Evolutionary conservation across 352 stramenopile species (phyloP), one percentile per base, ranked within the genome.

Genomic region (Lagenidium giganteum): DNA sequence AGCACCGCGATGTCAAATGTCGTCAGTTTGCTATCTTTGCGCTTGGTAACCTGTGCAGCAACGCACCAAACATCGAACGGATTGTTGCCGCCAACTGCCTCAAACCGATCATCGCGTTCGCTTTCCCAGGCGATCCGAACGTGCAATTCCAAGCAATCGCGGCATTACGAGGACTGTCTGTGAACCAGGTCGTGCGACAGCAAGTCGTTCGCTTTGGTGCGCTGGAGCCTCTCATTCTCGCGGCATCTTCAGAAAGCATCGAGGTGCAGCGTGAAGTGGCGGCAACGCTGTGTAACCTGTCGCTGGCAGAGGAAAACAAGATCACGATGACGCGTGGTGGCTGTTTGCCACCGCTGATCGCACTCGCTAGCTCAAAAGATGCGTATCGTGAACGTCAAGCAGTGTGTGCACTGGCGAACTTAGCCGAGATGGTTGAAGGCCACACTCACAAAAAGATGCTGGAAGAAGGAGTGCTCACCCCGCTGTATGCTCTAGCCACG

Each of bases 131-230:
- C 4, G 78, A 96, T 28, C 51, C 79, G 14, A 98, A 98, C 49
- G 87, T 98, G 25, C 95, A 98, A 64, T 98, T 98, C 64, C 95
- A 98, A 69, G 94, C 95, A 4, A 97, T 98, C 30, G 89, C 93
- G 5, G 91, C 84, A 1, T 68, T 98, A 2, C 84, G 90, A 4
- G 93, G 93, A 0, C 64, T 98, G 12, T 95, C 91, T 2, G 95
- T 97, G 16, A 83, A 97, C 41, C 71, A 91, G 33, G 54, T 80
- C 14, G 69, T 97, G 16, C 83, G 95, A 2, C 79, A 95, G 39
- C 85, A 96, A 29, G 67, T 98, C 27, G 81, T 98, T 3, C 69
- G 83, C 1, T 69, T 97, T 47, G 93, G 93, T n/a, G 90, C 79
- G 4, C 61, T 98, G 13, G 94, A 99, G 54, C 94, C 95, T 5